Base-by-base conservation (phyloP, 176 grass and related monocot genomes). In the Aechmea fasciata region DNA sequence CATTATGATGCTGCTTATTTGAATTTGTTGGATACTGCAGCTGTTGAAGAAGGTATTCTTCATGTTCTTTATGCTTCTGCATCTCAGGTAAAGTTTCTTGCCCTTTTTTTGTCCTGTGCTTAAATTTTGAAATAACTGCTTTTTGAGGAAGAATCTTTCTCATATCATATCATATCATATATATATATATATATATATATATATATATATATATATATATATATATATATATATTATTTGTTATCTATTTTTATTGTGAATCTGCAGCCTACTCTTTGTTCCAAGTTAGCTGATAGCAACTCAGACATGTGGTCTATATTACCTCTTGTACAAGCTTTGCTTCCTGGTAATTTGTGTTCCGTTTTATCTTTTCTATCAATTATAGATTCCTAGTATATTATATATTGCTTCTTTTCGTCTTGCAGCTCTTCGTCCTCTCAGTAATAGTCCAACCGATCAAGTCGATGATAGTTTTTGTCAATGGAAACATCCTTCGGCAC, bases 11-110 rank as follows among this genome's bases (percentile, higher is more conserved):
- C 51, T 57, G 80, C 80, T 69, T 77, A 77, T 67, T 70, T 92
- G 77, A 87, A 92, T 91, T 80, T 96, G 74, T 87, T 96, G 92
- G 92, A 96, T 83, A 80, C 85, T 64, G 73, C 81, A 89, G 73
- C 81, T 68, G 83, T 89, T 78, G 88, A 96, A 83, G 92, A 96
- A 87, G 85, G 88, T 33, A 83, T 96, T 85, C 92, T 96, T 80
- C 92, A 96, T 87, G 64, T 92, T 57, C 73, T 96, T 17, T 96
- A 89, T 84, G 88, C 85, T 78, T 73, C 80, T 69, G 79, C 88
- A 65, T 89, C 88, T 74, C 83, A 96, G 79, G 92, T 96, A 91
- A 75, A 63, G 70, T 78, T 11, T 77, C 12, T 57, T 52, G 29
- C 6, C 33, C 33, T 41, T 41, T 33, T 41, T 41, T 41, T 41